phyloP scores from a whole-genome alignment of 2,329 filamentous ascomycete species.

The Leptographium galeiforme region DNA sequence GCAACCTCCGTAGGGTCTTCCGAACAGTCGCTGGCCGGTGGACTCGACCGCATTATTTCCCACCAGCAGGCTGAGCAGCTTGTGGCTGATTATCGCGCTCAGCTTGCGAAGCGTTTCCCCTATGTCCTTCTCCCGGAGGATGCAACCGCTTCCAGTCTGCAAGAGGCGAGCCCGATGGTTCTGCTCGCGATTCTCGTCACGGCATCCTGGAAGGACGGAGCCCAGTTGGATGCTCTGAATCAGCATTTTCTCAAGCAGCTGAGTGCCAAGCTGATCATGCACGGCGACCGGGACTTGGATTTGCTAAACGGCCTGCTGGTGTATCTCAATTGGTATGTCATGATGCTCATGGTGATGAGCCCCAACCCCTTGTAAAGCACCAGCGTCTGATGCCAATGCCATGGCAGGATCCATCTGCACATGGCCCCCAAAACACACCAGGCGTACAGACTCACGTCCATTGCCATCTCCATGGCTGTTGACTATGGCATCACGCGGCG shows the following conservation, averaged over 20 bases:
- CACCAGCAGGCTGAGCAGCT: neutral
- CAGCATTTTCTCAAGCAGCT: neutral
- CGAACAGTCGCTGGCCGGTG: neutral
- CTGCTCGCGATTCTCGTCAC: neutral
- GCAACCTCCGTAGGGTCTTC: neutral
- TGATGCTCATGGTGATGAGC: neutral
- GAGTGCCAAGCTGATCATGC: neutral
- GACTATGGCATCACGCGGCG: slow-evolving; percentile 4
- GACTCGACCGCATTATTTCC: neutral
- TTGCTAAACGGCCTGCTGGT: slow-evolving; percentile 1
- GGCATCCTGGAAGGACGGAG: neutral
- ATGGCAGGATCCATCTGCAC: slow-evolving; percentile 1
- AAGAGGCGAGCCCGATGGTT: neutral
- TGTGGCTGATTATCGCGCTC: neutral
- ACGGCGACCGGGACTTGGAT: slow-evolving; percentile 1
- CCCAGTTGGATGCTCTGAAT: neutral
- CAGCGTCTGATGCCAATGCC: neutral
- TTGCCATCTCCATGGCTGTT: slow-evolving; percentile 1
- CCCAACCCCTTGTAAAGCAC: neutral
- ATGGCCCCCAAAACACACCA: neutral
- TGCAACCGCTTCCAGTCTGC: neutral
- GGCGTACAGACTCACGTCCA: slow-evolving; percentile 1
- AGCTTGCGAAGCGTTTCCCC: neutral
- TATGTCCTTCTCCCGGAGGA: neutral
- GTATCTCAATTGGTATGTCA: slow-evolving; percentile 1